Conservation (phyloP, 352 stramenopile species). For the Phytophthora meadii region DNA sequence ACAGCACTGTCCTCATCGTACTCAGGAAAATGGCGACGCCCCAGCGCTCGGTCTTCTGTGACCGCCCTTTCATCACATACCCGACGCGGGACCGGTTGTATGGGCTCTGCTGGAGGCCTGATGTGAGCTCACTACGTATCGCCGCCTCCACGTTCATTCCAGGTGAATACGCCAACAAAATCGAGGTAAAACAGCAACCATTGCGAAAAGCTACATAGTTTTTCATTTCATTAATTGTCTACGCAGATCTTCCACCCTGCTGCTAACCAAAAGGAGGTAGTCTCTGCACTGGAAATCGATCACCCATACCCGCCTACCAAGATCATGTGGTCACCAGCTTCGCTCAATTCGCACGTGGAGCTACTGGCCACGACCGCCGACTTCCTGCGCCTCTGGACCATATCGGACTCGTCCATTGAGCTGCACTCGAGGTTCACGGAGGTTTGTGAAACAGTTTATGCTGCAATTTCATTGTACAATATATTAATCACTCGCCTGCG, state of each 20-base stretch:
- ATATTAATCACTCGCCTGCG: neutral
- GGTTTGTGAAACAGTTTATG: conserved; percentile 30
- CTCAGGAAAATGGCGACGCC: conserved; percentile 21
- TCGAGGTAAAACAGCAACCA: conserved; percentile 62
- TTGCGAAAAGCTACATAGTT: conserved; percentile 5
- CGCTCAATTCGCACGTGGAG: conserved; percentile 56
- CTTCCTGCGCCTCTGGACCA: conserved; percentile 84
- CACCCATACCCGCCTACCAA: conserved; percentile 90
- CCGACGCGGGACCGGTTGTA: conserved; percentile 69
- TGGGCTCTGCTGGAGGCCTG: conserved; percentile 78
- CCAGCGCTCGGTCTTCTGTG: conserved; percentile 38
- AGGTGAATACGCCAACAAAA: conserved; percentile 89
- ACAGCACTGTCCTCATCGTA: too few species aligned
- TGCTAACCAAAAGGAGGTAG: conserved; percentile 54
- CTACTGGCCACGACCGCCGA: conserved; percentile 85
- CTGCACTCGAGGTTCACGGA: conserved; percentile 76
- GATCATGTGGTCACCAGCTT: conserved; percentile 86
- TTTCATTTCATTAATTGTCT: conserved; percentile 7
- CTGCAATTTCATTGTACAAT: neutral
- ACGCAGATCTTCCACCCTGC: conserved; percentile 73
- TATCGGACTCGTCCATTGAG: conserved; percentile 79
- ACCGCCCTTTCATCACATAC: conserved; percentile 79
- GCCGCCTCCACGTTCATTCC: conserved; percentile 82
- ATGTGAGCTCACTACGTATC: conserved; percentile 66
- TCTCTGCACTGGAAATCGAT: conserved; percentile 76